phyloP scores from a whole-genome alignment of 23 red algal genomes.

The Gracilariopsis chorda region DNA sequence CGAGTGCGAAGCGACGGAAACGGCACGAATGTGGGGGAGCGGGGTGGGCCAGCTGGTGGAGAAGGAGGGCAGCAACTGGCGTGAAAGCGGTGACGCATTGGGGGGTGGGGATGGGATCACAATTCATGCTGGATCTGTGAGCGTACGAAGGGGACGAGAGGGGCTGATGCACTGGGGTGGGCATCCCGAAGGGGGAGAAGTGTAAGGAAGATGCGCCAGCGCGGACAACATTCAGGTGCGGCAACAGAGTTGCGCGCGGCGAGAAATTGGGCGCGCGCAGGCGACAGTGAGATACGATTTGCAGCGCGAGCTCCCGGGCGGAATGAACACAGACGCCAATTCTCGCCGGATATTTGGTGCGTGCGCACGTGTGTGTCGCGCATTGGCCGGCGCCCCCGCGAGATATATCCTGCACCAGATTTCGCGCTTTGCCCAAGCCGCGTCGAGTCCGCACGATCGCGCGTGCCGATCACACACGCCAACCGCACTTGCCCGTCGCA shows the following conservation, averaged over 20 bases:
- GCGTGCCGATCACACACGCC: background rate
- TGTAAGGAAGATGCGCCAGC: background rate
- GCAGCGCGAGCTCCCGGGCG: background rate
- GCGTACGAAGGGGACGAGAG: no score
- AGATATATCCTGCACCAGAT: constrained; percentile 21
- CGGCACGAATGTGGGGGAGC: no score
- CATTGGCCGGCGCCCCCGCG: background rate
- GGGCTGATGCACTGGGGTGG: background rate
- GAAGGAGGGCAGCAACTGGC: no score
- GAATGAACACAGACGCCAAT: constrained; percentile 21
- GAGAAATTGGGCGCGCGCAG: background rate
- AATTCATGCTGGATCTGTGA: no score
- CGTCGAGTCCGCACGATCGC: constrained; percentile 22
- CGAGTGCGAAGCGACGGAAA: no score
- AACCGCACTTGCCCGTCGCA: background rate
- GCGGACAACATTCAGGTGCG: background rate
- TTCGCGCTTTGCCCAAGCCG: background rate
- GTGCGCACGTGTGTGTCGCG: background rate
- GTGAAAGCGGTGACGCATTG: no score
- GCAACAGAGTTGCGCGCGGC: background rate
- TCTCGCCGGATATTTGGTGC: background rate
- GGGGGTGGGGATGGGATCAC: no score
- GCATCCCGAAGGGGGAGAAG: no score
- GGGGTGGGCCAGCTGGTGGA: no score
- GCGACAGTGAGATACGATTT: constrained; percentile 27